Base-by-base conservation (phyloP, 2,329 filamentous ascomycete species). In the Neoarthrinium moseri region DNA sequence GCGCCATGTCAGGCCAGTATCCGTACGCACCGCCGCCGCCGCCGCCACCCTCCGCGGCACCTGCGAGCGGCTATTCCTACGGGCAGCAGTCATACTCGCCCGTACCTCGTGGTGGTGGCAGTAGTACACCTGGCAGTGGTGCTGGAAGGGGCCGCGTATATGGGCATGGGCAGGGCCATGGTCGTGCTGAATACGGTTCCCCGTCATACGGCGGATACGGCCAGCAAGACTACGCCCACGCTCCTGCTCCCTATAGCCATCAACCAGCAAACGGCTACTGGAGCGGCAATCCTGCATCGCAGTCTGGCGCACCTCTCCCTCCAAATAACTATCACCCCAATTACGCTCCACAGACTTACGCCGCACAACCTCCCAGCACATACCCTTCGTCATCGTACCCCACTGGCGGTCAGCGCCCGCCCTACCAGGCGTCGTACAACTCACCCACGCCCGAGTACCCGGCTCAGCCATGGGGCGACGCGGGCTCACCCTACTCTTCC, bases 291-390 rank as follows among this genome's bases (percentile, higher is more conserved):
- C 38, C 47, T 56, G 43, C 41, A 50, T 36, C 59, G 63, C 38
- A 53, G 60, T 38, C 51, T 62, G 40, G 57, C 52, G 52, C 70
- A 44, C 74, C 76, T 22, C 64, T 82, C 26, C 45, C 48, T 12
- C 48, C 43, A 23, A 47, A 23, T 33, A 50, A 77, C 55, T 82
- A 82, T 55, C 79, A 81, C 52, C 77, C 77, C 26, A 80, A 78
- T 61, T 83, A 81, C 57, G 72, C 78, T 30, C 74, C 75, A 32
- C 81, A 82, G 54, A 62, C 70, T 7, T 83, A 81, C 48, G 62
- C 63, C 24, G 58, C 68, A 20, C 68, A 72, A 43, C 54, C 54
- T 5, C 55, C 50, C 32, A 58, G 57, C 26, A 45, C 66, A 11
- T 74, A 74, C 49, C 72, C 72, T 43, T 65, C 71, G 11, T 17